These are phyloP conservation scores for Trametes cubensis DNA, from an alignment of 768 basidiomycete genomes.

Conservation along the genomic window DNA sequence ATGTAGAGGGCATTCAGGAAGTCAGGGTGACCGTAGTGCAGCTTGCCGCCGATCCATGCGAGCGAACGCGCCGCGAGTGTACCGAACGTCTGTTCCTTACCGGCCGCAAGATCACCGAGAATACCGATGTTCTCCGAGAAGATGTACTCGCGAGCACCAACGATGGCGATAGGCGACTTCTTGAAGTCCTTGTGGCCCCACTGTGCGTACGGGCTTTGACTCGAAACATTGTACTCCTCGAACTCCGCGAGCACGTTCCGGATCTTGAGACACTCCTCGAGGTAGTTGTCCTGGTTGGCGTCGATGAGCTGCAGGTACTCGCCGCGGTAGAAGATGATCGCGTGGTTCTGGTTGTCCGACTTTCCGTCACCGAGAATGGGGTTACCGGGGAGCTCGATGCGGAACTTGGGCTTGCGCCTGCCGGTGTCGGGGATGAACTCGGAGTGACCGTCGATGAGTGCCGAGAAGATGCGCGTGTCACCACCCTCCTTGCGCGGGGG, in stretches of 20 bases:
- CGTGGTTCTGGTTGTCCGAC: conserved; percentile 99
- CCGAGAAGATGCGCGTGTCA: conserved; percentile 92
- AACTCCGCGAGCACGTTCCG: conserved; percentile 98
- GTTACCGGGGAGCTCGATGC: conserved; percentile 97
- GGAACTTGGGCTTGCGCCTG: conserved; percentile 92
- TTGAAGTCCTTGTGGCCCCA: conserved; percentile 90
- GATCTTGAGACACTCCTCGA: conserved; percentile 99
- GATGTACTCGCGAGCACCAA: conserved; percentile 99
- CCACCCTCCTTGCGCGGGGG: conserved; percentile 91
- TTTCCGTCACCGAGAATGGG: conserved; percentile 99
- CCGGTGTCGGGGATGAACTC: conserved; percentile 91
- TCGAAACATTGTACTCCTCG: conserved; percentile 86
- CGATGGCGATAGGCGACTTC: conserved; percentile 89
- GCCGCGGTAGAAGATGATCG: conserved; percentile 98
- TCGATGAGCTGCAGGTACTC: conserved; percentile 99
- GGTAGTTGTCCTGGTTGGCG: conserved; percentile 99
- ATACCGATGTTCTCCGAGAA: conserved; percentile 99
- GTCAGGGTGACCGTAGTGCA: conserved; percentile 99
- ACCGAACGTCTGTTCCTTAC: conserved; percentile 99
- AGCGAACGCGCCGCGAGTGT: conserved; percentile 94
- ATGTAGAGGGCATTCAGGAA: conserved; percentile 98
- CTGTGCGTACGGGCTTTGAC: conserved; percentile 89
- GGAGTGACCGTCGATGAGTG: conserved; percentile 96
- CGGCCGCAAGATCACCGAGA: conserved; percentile 95
- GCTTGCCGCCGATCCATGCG: conserved; percentile 97